A percentile compares a stretch with the other conserved stretches of the same genome.
Conservation (phyloP, 495 filamentous ascomycete genomes). For the Penicillium antarcticum region DNA sequence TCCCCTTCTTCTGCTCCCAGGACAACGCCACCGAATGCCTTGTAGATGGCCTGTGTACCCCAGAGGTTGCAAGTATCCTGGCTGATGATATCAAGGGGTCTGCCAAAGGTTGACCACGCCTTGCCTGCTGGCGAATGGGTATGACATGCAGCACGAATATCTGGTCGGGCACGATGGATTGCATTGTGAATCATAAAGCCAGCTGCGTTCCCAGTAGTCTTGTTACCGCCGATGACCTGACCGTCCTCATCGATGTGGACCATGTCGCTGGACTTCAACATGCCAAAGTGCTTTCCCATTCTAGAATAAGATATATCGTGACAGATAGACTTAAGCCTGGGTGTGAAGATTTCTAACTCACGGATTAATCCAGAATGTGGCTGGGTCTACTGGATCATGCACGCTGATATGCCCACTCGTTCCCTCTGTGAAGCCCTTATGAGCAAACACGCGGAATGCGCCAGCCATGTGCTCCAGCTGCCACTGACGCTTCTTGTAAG, state of each 20-base stretch:
- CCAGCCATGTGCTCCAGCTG: conserved; percentile 48
- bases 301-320: not conserved
- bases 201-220: conserved; percentile 44
- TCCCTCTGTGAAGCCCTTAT: conserved; percentile 26
- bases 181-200: conserved; percentile 54
- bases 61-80: too few relatives aligned
- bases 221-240: conserved; percentile 34
- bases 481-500: conserved; percentile 29
- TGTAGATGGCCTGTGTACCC: conserved; percentile 30
- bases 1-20: conserved; percentile 52
- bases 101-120: conserved; percentile 24
- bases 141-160: conserved; percentile 34
- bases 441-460: conserved; percentile 27
- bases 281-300: conserved; percentile 35
- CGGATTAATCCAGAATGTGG: conserved; percentile 59
- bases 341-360: conserved; percentile 18
- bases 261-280: conserved; percentile 28
- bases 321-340: not conserved
- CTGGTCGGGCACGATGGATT: conserved; percentile 26
- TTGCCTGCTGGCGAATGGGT: conserved; percentile 24
- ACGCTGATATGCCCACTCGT: conserved; percentile 30
- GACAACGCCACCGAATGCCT: conserved; percentile 44
- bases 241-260: conserved; percentile 32
- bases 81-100: conserved; percentile 21
- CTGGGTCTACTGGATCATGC: conserved; percentile 22